These are phyloP conservation scores for Cercophora newfieldiana DNA, from an alignment of 495 filamentous ascomycete species.

Conservation along the genomic window DNA sequence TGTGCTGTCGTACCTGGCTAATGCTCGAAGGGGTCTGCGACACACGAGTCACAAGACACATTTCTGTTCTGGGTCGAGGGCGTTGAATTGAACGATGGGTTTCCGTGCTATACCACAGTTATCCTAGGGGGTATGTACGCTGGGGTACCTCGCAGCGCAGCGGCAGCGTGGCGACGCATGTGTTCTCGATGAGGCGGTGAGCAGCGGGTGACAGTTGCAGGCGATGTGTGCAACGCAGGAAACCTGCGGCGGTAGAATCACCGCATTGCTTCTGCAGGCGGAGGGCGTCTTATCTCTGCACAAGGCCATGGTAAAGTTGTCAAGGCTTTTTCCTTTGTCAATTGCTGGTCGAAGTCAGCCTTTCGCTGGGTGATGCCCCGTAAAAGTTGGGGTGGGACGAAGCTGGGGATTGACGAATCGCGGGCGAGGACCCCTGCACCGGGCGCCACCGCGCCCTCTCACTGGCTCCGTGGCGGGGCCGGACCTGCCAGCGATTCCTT, in stretches of 20 bases:
- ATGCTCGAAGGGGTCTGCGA: slow-evolving; percentile 14
- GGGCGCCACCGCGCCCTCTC: slow-evolving; percentile 20
- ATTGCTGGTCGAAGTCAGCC: slow-evolving; percentile 3
- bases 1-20: slow-evolving; percentile 19
- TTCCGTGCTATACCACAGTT: not conserved
- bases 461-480: slow-evolving; percentile 22
- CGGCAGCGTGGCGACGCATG: not conserved
- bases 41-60: slow-evolving; percentile 20
- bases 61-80: not conserved
- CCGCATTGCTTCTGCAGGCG: not conserved
- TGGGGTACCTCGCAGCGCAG: not conserved
- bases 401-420: slow-evolving; percentile 24
- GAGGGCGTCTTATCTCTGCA: not conserved
- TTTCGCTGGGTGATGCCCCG: not conserved
- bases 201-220: not conserved
- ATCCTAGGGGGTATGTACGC: not conserved
- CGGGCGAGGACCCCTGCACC: slow-evolving; percentile 11
- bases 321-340: not conserved
- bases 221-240: not conserved
- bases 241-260: not conserved
- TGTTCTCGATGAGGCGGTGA: not conserved
- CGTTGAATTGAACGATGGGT: not conserved
- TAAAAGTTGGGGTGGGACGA: not conserved
- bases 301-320: not conserved
- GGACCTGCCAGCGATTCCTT: slow-evolving; percentile 15